Evolutionary conservation across 192 early-diverging fungal genomes (phyloP).

Genomic region (Backusella liffmaniae): DNA sequence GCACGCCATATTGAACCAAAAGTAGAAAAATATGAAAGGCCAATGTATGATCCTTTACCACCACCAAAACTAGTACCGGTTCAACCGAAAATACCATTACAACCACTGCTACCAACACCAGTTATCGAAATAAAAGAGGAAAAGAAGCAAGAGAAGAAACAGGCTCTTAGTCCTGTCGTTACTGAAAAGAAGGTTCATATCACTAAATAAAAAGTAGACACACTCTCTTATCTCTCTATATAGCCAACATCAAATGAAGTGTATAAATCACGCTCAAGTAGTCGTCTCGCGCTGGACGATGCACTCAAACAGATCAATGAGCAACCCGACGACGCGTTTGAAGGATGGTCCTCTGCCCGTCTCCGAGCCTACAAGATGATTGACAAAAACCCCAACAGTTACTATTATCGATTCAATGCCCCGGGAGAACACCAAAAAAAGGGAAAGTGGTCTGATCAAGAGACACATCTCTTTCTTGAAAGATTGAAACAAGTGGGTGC

Average conservation of each 20-base stretch:
- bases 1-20: not conserved
- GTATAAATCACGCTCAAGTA: constrained; percentile 48
- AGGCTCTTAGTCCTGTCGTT: not conserved
- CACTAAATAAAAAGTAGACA: not conserved
- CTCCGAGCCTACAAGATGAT: constrained; percentile 90
- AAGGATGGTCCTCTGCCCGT: constrained; percentile 95
- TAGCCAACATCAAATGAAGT: not conserved
- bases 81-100: not conserved
- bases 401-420: constrained; percentile 98
- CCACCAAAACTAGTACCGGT: not conserved
- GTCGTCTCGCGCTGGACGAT: constrained; percentile 79
- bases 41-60: not conserved
- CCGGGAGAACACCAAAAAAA: constrained; percentile 93
- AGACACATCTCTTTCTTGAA: constrained; percentile 81
- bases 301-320: constrained; percentile 83
- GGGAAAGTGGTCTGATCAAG: constrained; percentile 86
- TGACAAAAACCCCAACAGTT: constrained; percentile 92
- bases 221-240: not conserved
- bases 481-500: constrained; percentile 84
- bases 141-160: not conserved
- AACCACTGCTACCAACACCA: not conserved
- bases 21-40: not conserved
- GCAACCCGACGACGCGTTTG: constrained; percentile 74
- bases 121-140: not conserved
- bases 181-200: not conserved